Percentiles rank a stretch among this genome's conserved stretches.
These are phyloP conservation scores for Byssoonygena ceratinophila DNA, from an alignment of 2,329 filamentous ascomycete genomes.

Conservation along the genomic window DNA sequence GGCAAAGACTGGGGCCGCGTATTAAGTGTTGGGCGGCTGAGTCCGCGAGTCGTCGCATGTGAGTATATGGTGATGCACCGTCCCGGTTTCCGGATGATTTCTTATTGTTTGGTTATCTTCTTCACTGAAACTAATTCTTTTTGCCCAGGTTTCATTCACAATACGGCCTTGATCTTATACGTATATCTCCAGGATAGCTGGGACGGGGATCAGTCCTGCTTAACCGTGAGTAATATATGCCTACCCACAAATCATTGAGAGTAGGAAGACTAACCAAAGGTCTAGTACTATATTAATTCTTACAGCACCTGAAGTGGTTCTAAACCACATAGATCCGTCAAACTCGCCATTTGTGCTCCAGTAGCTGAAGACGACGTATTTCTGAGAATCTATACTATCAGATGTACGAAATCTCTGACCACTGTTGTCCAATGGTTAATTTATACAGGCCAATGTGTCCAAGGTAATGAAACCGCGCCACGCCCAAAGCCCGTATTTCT, in stretches of 20 bases:
- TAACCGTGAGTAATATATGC: constrained; percentile 31
- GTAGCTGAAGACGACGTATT: background rate
- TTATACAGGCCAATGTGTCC: background rate
- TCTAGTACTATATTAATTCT: constrained; percentile 39
- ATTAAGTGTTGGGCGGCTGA: constrained; percentile 80
- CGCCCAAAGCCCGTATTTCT: background rate
- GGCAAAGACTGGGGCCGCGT: constrained; percentile 90
- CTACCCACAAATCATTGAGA: background rate
- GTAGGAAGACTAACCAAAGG: background rate
- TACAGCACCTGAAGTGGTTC: constrained; percentile 22
- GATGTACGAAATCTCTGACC: too few species aligned
- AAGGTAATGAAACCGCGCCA: background rate
- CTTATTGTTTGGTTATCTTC: background rate
- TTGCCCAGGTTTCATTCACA: constrained; percentile 35
- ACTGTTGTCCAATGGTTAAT: too few species aligned
- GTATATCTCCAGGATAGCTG: constrained; percentile 36
- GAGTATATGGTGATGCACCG: constrained; percentile 25
- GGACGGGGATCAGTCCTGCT: constrained; percentile 36
- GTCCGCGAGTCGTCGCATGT: constrained; percentile 88
- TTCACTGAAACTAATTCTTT: background rate
- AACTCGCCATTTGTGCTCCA: background rate
- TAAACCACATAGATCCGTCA: background rate
- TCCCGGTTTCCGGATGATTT: background rate
- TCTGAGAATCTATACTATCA: too few species aligned
- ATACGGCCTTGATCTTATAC: constrained; percentile 38